Conservation (phyloP, 345 rosid genomes). For the Viola odorata region DNA sequence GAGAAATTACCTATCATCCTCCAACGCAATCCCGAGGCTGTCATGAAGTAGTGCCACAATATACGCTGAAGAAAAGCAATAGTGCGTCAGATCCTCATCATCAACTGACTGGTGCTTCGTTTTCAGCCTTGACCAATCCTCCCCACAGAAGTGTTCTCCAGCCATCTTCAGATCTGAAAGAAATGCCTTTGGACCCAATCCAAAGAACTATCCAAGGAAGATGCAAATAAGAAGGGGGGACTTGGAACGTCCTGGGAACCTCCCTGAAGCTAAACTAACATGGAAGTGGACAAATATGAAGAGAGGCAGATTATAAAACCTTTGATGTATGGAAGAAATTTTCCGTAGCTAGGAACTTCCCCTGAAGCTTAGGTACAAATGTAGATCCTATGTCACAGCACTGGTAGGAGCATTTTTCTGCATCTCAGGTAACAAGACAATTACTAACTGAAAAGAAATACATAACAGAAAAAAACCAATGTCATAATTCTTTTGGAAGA, state of each 20-base stretch:
- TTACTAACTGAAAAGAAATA: slow-evolving; percentile 7
- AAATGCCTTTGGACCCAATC: slow-evolving; percentile 44
- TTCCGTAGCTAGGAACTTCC: slow-evolving; percentile 78
- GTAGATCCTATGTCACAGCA: slow-evolving; percentile 69
- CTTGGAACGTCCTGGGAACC: not conserved
- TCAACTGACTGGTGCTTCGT: slow-evolving; percentile 44
- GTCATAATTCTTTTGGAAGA: not conserved
- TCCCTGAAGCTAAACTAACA: not conserved
- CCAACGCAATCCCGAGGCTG: slow-evolving; percentile 62
- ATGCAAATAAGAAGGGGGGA: slow-evolving; percentile 9
- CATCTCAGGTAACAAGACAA: slow-evolving; percentile 14
- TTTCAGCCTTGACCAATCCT: slow-evolving; percentile 72
- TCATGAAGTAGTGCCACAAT: slow-evolving; percentile 86
- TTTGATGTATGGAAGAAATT: slow-evolving; percentile 82
- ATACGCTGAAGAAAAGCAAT: slow-evolving; percentile 91
- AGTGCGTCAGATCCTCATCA: slow-evolving; percentile 58
- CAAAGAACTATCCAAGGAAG: slow-evolving; percentile 59
- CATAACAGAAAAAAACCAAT: not conserved
- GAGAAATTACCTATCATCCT: slow-evolving; percentile 48
- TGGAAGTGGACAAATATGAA: not conserved
- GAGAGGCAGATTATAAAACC: slow-evolving; percentile 30
- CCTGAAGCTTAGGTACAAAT: slow-evolving; percentile 74
- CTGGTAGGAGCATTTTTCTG: slow-evolving; percentile 62
- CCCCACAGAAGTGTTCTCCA: slow-evolving; percentile 69
- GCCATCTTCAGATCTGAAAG: slow-evolving; percentile 56